These are phyloP conservation scores for Trifolium fragiferum DNA, from an alignment of 306 rosid genomes.

Conservation along the genomic window DNA sequence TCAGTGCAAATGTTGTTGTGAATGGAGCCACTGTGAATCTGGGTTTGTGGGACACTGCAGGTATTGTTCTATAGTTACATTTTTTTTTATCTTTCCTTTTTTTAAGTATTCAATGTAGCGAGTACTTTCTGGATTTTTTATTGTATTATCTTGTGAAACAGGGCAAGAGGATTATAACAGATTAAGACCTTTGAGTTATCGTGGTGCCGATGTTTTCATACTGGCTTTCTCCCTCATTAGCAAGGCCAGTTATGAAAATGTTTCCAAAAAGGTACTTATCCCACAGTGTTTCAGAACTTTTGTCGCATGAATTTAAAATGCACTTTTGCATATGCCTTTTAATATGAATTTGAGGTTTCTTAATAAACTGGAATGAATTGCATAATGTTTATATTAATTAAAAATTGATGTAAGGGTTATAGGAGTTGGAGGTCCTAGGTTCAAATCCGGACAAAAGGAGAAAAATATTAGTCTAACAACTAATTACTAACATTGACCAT, in stretches of 20 bases:
- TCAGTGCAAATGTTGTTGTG: conserved; percentile 98
- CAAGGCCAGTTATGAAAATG: conserved; percentile 77
- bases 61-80: conserved; percentile 48
- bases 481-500: no score
- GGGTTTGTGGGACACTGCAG: conserved; percentile 99
- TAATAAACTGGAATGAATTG: neutral
- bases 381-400: neutral
- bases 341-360: conserved; percentile 5
- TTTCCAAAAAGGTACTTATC: conserved; percentile 64
- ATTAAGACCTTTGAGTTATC: conserved; percentile 73
- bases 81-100: conserved; percentile 15
- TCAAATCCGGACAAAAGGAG: no score
- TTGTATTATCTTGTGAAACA: conserved; percentile 49
- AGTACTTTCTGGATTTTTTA: conserved; percentile 45
- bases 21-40: conserved; percentile 94
- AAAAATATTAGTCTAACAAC: no score
- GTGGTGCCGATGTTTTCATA: conserved; percentile 76
- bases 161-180: conserved; percentile 77
- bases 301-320: conserved; percentile 18
- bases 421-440: no score
- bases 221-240: conserved; percentile 74
- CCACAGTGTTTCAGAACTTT: no score
- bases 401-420: no score
- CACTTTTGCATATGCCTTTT: conserved; percentile 14
- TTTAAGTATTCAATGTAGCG: neutral